A percentile compares a stretch with the other conserved stretches of the same genome.
These are phyloP conservation scores for Penicillium frequentans DNA, from an alignment of 2,329 filamentous ascomycete species.

Conservation along the genomic window DNA sequence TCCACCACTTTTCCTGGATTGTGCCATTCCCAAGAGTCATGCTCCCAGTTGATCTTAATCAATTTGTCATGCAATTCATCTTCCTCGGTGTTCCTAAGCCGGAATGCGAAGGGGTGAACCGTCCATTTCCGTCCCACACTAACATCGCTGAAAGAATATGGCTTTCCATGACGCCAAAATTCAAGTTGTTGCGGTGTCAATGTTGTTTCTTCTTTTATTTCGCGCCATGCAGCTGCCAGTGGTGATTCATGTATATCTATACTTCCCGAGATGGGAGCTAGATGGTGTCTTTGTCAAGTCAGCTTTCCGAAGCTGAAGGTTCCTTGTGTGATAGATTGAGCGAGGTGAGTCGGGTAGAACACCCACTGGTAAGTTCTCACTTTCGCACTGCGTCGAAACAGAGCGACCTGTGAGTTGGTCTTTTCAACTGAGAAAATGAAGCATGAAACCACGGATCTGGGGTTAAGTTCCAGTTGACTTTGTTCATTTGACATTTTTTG, in stretches of 20 bases:
- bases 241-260: constrained; percentile 59
- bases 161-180: constrained; percentile 58
- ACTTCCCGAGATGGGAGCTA: constrained; percentile 63
- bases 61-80: constrained; percentile 41
- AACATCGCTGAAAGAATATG: constrained; percentile 58
- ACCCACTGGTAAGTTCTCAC: constrained; percentile 60
- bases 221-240: constrained; percentile 60
- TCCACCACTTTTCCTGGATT: constrained; percentile 53
- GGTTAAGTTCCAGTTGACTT: constrained; percentile 16
- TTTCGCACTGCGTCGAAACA: constrained; percentile 62
- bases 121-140: constrained; percentile 60
- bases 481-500: constrained; percentile 6
- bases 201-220: constrained; percentile 63
- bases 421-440: constrained; percentile 41
- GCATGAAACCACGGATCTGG: constrained; percentile 44
- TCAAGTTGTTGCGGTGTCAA: constrained; percentile 50
- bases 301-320: neutral
- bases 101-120: constrained; percentile 61
- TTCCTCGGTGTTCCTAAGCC: constrained; percentile 39
- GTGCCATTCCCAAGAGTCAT: constrained; percentile 60
- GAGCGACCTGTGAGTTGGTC: constrained; percentile 51
- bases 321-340: too few species aligned
- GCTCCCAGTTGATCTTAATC: constrained; percentile 63
- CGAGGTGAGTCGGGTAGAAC: neutral
- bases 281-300: constrained; percentile 47